These are phyloP conservation scores for Fonsecaea nubica DNA, from an alignment of 2,329 filamentous ascomycete species.

Conservation along the genomic window DNA sequence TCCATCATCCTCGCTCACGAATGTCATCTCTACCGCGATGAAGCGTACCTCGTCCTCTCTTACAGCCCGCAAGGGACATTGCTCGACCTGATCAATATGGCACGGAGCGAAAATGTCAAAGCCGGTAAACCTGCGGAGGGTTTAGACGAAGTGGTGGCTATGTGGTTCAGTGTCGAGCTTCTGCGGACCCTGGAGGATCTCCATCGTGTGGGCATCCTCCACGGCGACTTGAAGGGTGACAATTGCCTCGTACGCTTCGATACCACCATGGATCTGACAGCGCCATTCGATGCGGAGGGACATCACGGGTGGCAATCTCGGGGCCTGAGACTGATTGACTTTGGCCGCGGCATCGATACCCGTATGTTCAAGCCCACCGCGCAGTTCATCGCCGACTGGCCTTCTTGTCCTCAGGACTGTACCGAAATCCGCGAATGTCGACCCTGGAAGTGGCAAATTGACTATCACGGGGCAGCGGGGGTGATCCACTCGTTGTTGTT, in stretches of 20 bases:
- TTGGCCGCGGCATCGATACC: slow-evolving; percentile 95
- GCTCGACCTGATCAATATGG: slow-evolving; percentile 90
- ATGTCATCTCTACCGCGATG: slow-evolving; percentile 88
- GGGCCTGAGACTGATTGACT: slow-evolving; percentile 88
- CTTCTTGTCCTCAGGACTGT: slow-evolving; percentile 84
- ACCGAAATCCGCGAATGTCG: slow-evolving; percentile 92
- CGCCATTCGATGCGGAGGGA: slow-evolving; percentile 75
- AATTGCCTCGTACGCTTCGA: slow-evolving; percentile 86
- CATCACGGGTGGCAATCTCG: slow-evolving; percentile 78
- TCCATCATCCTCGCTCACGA: slow-evolving; percentile 86
- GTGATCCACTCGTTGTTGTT: slow-evolving; percentile 89
- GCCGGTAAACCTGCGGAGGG: slow-evolving; percentile 49
- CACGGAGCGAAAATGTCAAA: slow-evolving; percentile 70
- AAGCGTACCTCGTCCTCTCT: slow-evolving; percentile 87
- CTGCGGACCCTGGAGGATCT: slow-evolving; percentile 87
- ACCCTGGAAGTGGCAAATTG: slow-evolving; percentile 97
- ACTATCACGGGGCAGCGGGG: slow-evolving; percentile 91
- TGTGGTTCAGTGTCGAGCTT: slow-evolving; percentile 95
- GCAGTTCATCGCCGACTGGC: slow-evolving; percentile 95
- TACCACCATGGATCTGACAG: slow-evolving; percentile 54
- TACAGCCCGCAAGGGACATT: slow-evolving; percentile 89
- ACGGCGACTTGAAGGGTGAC: slow-evolving; percentile 94
- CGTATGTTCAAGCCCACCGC: slow-evolving; percentile 76
- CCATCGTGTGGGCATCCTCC: slow-evolving; percentile 78
- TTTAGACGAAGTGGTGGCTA: slow-evolving; percentile 88